Evolutionary conservation across 1,139 yeast genomes (phyloP).

Genomic region (Taphrina pruni): DNA sequence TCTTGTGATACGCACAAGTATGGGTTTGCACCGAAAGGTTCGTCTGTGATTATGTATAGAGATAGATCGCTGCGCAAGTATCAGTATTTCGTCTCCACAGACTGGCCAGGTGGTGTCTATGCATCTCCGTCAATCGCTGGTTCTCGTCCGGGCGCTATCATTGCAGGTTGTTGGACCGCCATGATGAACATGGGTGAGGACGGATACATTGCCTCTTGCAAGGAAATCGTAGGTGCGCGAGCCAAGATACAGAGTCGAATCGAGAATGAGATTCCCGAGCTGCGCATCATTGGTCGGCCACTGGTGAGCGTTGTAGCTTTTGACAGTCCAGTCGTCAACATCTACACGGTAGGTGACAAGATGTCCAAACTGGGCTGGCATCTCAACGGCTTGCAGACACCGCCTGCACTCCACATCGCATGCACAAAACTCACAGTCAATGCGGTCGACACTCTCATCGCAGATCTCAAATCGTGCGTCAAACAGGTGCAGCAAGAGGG

Average conservation of each 20-base stretch:
- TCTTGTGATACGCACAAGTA: conserved; percentile 98
- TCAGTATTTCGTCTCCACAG: conserved; percentile 82
- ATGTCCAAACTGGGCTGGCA: conserved; percentile 82
- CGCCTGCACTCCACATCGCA: conserved; percentile 90
- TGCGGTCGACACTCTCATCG: conserved; percentile 66
- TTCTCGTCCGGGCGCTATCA: conserved; percentile 93
- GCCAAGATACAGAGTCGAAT: conserved; percentile 55
- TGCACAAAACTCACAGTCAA: conserved; percentile 73
- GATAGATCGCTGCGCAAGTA: conserved; percentile 66
- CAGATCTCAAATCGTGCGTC: conserved; percentile 61
- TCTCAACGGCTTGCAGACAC: conserved; percentile 80
- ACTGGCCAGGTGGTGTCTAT: conserved; percentile 94
- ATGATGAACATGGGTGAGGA: conserved; percentile 75
- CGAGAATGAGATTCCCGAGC: conserved; percentile 57
- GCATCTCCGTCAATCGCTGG: conserved; percentile 98
- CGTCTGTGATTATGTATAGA: conserved; percentile 90
- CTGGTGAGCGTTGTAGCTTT: conserved; percentile 80
- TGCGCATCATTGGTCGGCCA: conserved; percentile 84
- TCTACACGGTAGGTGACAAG: conserved; percentile 77
- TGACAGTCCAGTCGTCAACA: conserved; percentile 62
- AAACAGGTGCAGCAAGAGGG: conserved; percentile 51
- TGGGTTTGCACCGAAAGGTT: conserved; percentile 98
- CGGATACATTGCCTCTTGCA: conserved; percentile 74
- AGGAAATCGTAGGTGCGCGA: conserved; percentile 70
- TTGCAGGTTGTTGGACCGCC: conserved; percentile 98